A percentile compares a stretch with the other conserved stretches of the same genome.
Conservation (phyloP, 2,329 filamentous ascomycete species). For the Thelonectria rubi region DNA sequence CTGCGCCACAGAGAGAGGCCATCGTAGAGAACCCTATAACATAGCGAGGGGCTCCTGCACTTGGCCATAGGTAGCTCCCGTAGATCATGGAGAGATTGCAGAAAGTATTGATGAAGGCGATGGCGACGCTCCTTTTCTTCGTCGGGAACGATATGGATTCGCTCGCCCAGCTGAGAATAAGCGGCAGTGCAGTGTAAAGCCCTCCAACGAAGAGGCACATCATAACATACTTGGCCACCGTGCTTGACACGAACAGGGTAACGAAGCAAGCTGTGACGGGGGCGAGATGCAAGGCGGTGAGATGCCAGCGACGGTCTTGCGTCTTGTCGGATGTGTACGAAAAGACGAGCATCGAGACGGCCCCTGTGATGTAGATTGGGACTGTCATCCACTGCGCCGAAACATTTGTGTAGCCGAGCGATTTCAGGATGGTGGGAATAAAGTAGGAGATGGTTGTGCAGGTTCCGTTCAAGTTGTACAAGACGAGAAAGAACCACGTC, state of each 20-base stretch:
- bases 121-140: slow-evolving; percentile 29
- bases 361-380: slow-evolving; percentile 36
- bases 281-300: slow-evolving; percentile 29
- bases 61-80: slow-evolving; percentile 31
- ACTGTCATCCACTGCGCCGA: slow-evolving; percentile 43
- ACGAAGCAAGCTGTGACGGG: slow-evolving; percentile 39
- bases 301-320: slow-evolving; percentile 40
- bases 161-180: slow-evolving; percentile 28
- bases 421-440: slow-evolving; percentile 41
- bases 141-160: slow-evolving; percentile 23
- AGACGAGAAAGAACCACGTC: slow-evolving; percentile 55
- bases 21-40: slow-evolving; percentile 22
- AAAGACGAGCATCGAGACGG: slow-evolving; percentile 31
- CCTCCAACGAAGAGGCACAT: slow-evolving; percentile 25
- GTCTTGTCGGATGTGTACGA: slow-evolving; percentile 39
- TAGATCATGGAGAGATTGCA: slow-evolving; percentile 29
- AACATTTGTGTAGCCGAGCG: slow-evolving; percentile 38
- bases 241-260: slow-evolving; percentile 14
- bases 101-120: slow-evolving; percentile 30
- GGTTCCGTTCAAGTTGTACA: slow-evolving; percentile 56
- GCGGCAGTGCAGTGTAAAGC: slow-evolving; percentile 25
- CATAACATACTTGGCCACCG: slow-evolving; percentile 16
- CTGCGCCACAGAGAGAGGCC: slow-evolving; percentile 1
- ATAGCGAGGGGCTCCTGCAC: slow-evolving; percentile 21
- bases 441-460: slow-evolving; percentile 58